phyloP scores from a whole-genome alignment of 2,329 filamentous ascomycete genomes.

The Alternaria gansuensis region DNA sequence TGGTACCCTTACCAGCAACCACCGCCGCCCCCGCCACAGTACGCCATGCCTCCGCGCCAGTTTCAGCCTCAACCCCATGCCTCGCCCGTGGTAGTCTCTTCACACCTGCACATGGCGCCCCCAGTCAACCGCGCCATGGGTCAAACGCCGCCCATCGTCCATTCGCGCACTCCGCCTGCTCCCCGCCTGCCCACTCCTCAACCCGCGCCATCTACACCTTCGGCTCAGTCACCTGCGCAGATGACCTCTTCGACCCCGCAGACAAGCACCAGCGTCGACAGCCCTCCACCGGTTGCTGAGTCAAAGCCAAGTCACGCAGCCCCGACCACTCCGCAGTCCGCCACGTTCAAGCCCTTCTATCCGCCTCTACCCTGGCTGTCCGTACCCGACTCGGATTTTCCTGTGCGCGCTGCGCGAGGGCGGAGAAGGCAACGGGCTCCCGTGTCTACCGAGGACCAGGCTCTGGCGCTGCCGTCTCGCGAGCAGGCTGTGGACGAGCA shows the following conservation, averaged over 20 bases:
- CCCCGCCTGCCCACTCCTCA: conserved; percentile 45
- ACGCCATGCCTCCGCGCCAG: conserved; percentile 52
- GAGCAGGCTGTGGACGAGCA: conserved; percentile 43
- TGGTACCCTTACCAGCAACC: conserved; percentile 54
- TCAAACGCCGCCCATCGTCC: conserved; percentile 50
- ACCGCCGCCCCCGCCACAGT: conserved; percentile 46
- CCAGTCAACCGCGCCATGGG: conserved; percentile 52
- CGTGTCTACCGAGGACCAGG: conserved; percentile 50
- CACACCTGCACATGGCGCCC: conserved; percentile 55
- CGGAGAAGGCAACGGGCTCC: conserved; percentile 57
- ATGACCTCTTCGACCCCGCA: conserved; percentile 47
- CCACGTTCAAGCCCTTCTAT: conserved; percentile 57
- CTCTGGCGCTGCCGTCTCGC: conserved; percentile 63
- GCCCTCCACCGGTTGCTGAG: conserved; percentile 34
- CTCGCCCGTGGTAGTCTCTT: conserved; percentile 59
- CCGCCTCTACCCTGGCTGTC: conserved; percentile 69
- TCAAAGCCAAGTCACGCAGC: conserved; percentile 27
- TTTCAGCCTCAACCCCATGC: conserved; percentile 51
- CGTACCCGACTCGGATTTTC: conserved; percentile 63
- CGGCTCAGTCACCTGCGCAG: conserved; percentile 47
- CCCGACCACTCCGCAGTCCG: conserved; percentile 35
- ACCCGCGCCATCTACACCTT: conserved; percentile 47
- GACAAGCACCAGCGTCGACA: conserved; percentile 42
- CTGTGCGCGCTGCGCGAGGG: conserved; percentile 58
- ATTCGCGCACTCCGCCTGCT: conserved; percentile 49